phyloP scores from a whole-genome alignment of 1,139 yeast species.

The Debaryomyces sp. region DNA sequence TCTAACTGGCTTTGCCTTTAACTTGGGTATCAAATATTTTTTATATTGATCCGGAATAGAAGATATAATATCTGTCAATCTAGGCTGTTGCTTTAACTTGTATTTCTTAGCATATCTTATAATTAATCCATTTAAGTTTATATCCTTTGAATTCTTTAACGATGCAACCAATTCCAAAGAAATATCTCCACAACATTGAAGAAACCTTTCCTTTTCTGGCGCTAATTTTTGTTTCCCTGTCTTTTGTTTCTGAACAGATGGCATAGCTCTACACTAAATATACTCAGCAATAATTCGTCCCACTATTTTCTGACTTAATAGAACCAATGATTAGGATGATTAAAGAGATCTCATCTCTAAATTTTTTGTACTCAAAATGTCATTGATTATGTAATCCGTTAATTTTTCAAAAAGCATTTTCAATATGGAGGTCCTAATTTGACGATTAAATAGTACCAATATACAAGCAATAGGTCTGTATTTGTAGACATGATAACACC shows the following conservation, averaged over 20 bases:
- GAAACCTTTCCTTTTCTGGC: constrained; percentile 89
- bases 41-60: constrained; percentile 97
- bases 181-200: constrained; percentile 92
- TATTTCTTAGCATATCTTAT: constrained; percentile 86
- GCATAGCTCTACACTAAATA: constrained; percentile 23
- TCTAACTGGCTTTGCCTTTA: constrained; percentile 96
- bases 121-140: constrained; percentile 88
- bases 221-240: constrained; percentile 59
- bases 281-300: not conserved
- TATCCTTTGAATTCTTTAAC: constrained; percentile 72
- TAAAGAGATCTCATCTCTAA: not conserved
- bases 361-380: not conserved
- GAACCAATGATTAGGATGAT: not conserved
- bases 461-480: not conserved
- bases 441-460: not conserved
- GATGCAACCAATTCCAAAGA: constrained; percentile 86
- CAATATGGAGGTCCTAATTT: constrained; percentile 1
- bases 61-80: constrained; percentile 90
- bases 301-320: not conserved
- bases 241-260: constrained; percentile 30
- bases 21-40: constrained; percentile 85
- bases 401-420: not conserved
- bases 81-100: constrained; percentile 88
- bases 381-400: constrained; percentile 1
- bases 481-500: not conserved